These are phyloP conservation scores for Candida vaughaniae DNA, from an alignment of 805 yeast genomes.

Conservation along the genomic window DNA sequence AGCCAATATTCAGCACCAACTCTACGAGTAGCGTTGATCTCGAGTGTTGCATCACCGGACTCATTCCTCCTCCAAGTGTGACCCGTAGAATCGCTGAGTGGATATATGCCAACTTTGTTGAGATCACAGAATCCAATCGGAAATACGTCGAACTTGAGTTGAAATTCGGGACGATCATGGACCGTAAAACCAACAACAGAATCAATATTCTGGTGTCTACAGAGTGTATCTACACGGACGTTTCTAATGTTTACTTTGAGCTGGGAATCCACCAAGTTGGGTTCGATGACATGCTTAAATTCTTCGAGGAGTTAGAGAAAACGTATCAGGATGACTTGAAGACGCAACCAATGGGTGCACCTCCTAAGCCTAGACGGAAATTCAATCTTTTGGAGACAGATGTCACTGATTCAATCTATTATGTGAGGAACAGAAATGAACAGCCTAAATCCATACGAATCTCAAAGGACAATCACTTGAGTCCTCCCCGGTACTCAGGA, in stretches of 20 bases:
- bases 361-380: constrained; percentile 44
- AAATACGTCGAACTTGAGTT: constrained; percentile 66
- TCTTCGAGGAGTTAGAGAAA: constrained; percentile 54
- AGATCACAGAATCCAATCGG: constrained; percentile 55
- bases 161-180: constrained; percentile 71
- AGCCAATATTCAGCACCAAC: constrained; percentile 30
- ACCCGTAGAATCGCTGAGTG: constrained; percentile 83
- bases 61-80: constrained; percentile 76
- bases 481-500: constrained; percentile 67
- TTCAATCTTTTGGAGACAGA: constrained; percentile 63
- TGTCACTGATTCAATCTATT: constrained; percentile 60
- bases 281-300: constrained; percentile 55
- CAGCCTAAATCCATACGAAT: constrained; percentile 65
- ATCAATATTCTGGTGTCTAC: constrained; percentile 65
- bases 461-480: constrained; percentile 56
- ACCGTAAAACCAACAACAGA: constrained; percentile 60
- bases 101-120: constrained; percentile 79
- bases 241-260: constrained; percentile 55
- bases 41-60: constrained; percentile 63
- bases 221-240: constrained; percentile 62
- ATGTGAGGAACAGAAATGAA: constrained; percentile 61
- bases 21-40: constrained; percentile 35
- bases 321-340: constrained; percentile 42
- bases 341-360: constrained; percentile 13
- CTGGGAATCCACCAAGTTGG: constrained; percentile 66